Base-by-base conservation (phyloP, 257 asterid species). In the Phtheirospermum japonicum region DNA sequence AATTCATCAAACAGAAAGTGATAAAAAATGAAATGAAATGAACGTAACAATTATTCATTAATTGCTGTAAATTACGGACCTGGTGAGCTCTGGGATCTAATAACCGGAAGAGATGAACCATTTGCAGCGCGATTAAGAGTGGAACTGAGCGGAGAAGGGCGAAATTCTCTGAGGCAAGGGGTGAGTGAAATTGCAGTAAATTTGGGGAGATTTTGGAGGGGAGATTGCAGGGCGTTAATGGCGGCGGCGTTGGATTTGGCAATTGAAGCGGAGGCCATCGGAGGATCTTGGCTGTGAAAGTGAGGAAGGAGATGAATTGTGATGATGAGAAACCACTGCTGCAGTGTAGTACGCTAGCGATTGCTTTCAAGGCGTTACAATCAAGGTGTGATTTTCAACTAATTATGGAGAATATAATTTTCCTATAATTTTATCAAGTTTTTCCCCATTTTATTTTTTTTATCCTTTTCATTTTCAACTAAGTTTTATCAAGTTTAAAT, bases 11-110 rank as follows among this genome's bases (percentile, higher is more conserved):
- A 64, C 71, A 67, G 56, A 40, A 53, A 1, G 67, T 62, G 72
- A 39, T 66, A 32, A 16, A 12, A 11, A 60, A 51, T 50, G 55
- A 23, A 53, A 48, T 10, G 4, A n/a, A 59, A 45, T 8, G 16
- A 63, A 42, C 0, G 5, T 6, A 4, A 48, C 10, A 48, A 48
- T 26, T 7, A 48, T 0, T 9, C 9, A 49, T 18, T 13, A 23
- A 57, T 3, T 19, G 13, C 8, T 17, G n/a, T 30, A 16, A 4
- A 34, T 12, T 19, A n/a, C 31, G 48, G 34, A 80, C 91, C 95
- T 73, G 79, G 64, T 57, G 85, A 73, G 37, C 4, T 43, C 56
- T 80, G 86, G 5, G 89, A 82, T 73, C 75, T 80, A 32, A 87
- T 51, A 19, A 76, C 30, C 28, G 85, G 82, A 52, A 76, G 57